Percentiles rank a stretch among this genome's conserved stretches.
phyloP scores from a whole-genome alignment of 768 basidiomycete species.

The Lactarius tabidus region DNA sequence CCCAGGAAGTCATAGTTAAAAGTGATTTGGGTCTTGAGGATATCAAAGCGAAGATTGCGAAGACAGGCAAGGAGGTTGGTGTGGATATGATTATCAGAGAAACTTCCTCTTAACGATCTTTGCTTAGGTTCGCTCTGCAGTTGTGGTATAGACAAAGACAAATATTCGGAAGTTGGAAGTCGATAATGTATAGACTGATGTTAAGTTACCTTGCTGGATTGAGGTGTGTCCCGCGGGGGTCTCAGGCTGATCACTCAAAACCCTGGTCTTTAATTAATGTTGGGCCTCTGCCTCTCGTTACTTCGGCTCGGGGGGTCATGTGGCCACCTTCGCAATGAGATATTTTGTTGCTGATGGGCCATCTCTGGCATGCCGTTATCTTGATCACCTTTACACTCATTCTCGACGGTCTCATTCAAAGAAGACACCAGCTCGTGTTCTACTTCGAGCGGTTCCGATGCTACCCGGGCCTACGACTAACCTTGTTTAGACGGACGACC shows the following conservation, averaged over 20 bases:
- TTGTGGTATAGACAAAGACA: constrained; percentile 11
- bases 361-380: not conserved
- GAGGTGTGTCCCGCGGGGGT: not conserved
- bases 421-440: not conserved
- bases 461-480: not conserved
- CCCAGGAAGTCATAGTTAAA: constrained; percentile 68
- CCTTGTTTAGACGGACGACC: not conserved
- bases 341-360: not conserved
- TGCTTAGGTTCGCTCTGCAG: constrained; percentile 18
- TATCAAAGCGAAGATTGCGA: constrained; percentile 71
- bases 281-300: not conserved
- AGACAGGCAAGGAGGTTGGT: constrained; percentile 86
- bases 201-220: constrained; percentile 6
- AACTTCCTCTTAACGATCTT: not conserved
- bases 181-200: not conserved
- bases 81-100: not conserved
- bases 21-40: constrained; percentile 56
- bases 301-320: not conserved
- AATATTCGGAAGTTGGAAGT: not conserved
- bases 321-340: not conserved
- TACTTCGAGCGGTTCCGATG: not conserved
- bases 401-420: not conserved
- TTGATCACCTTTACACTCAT: not conserved
- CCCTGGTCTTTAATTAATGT: not conserved
- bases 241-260: not conserved